Evolutionary conservation across 2,329 filamentous ascomycete species (phyloP).

Genomic region (Alternaria tenuissima): DNA sequence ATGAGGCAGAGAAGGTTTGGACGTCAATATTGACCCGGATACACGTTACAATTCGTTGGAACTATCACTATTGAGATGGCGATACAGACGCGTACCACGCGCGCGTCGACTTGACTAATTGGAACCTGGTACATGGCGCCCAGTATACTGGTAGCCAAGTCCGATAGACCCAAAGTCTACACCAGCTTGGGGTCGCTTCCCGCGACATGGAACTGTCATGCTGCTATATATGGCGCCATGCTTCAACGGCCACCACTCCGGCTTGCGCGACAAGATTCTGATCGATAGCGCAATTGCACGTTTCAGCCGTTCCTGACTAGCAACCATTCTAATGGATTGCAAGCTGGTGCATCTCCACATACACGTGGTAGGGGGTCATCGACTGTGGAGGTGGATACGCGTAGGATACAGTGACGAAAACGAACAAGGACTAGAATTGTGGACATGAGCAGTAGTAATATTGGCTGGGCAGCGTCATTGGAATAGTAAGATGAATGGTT

Average conservation of each 20-base stretch:
- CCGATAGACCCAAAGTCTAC: not conserved
- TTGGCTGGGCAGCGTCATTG: not conserved
- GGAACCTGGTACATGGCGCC: not conserved
- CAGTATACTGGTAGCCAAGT: not conserved
- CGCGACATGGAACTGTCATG: slow-evolving; percentile 3
- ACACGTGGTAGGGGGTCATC: not conserved
- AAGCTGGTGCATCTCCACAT: not conserved
- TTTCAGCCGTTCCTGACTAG: slow-evolving; percentile 12
- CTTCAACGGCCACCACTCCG: not conserved
- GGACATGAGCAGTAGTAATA: not conserved
- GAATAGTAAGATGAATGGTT: slow-evolving; percentile 2
- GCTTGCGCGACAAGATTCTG: not conserved
- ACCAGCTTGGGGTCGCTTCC: not conserved
- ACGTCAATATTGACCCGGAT: not conserved
- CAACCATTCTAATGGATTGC: not conserved
- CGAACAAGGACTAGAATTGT: not conserved
- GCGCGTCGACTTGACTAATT: not conserved
- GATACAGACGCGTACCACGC: not conserved
- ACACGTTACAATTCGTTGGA: not conserved
- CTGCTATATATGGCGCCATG: slow-evolving; percentile 11
- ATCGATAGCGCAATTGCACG: slow-evolving; percentile 5
- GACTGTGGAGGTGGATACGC: not conserved
- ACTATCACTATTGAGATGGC: not conserved
- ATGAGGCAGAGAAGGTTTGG: not conserved
- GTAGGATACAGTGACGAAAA: not conserved